Base-by-base conservation (phyloP, 352 stramenopile species). In the Globisporangium emineosum region DNA sequence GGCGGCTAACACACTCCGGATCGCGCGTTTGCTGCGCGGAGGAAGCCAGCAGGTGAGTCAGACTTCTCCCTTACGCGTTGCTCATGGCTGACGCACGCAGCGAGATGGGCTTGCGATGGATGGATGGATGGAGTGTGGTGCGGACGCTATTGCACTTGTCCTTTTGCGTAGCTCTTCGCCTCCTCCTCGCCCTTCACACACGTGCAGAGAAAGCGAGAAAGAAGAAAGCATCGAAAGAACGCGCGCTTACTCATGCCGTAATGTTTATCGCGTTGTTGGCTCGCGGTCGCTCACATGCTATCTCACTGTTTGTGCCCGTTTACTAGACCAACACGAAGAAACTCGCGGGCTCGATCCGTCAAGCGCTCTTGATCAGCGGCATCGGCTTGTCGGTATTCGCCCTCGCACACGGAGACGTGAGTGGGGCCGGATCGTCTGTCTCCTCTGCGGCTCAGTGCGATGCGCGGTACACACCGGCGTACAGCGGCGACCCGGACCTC, bases 351-450 rank as follows among this genome's bases (percentile, higher is more conserved):
- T 57, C 68, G 51, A 54, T 86, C 61, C 78, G 72, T 42, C 78
- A 85, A 5, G 76, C 76, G 54, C 71, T 86, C 53, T 50, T 88
- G 29, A 57, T 86, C 47, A 81, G 77, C 35, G 70, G 77, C 19
- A 55, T 88, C 17, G 77, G 77, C 8, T 64, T 88, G 30, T 88
- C 79, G 23, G 69, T 83, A 30, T 49, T 88, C 35, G 75, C 71
- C 1, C 35, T 83, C 19, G 72, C 74, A 13, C 62, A 78, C 30
- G 71, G 56, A 13, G 78, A 84, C 21, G 54, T 76, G 1, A 17
- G 50, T 2, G 13, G 27, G 27, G 55, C 54, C 15, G 60, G 69
- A 37, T 53, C 52, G 6, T 40, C 49, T 17, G 17, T 58, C 25
- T 47, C 71, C 21, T 62, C 62, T 5, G 62, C 77, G 29, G 79